Conservation (phyloP, 2,329 filamentous ascomycete genomes). For the Ilyonectria mors-panacis region DNA sequence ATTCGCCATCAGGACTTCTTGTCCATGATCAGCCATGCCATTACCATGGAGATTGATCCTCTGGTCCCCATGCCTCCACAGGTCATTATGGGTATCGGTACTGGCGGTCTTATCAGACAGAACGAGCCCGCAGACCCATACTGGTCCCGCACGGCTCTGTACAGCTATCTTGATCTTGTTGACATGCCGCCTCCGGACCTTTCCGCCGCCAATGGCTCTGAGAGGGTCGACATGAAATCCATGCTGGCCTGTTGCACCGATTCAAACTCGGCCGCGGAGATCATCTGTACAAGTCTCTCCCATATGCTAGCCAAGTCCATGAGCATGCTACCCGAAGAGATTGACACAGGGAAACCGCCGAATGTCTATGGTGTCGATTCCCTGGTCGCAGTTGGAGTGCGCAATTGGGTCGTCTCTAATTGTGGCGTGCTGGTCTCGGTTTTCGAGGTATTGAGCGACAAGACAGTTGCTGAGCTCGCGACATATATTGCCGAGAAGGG, state of each 20-base stretch:
- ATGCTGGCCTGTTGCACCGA: slow-evolving; percentile 51
- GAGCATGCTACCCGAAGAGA: slow-evolving; percentile 61
- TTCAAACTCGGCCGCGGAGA: slow-evolving; percentile 48
- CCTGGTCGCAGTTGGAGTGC: slow-evolving; percentile 65
- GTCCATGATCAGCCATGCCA: slow-evolving; percentile 62
- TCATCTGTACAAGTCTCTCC: slow-evolving; percentile 56
- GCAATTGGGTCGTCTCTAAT: slow-evolving; percentile 65
- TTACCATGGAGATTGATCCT: slow-evolving; percentile 54
- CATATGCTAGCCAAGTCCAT: slow-evolving; percentile 61
- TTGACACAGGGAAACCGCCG: slow-evolving; percentile 59
- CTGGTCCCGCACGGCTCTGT: slow-evolving; percentile 67
- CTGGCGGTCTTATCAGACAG: slow-evolving; percentile 67
- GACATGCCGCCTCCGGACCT: slow-evolving; percentile 58
- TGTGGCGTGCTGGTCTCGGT: slow-evolving; percentile 62
- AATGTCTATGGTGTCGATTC: slow-evolving; percentile 68
- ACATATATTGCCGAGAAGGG: slow-evolving; percentile 54
- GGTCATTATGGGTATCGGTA: slow-evolving; percentile 67
- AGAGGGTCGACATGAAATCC: slow-evolving; percentile 49
- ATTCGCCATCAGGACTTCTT: slow-evolving; percentile 66
- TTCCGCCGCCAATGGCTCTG: slow-evolving; percentile 31
- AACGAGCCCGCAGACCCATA: slow-evolving; percentile 68
- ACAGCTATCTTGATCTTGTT: slow-evolving; percentile 63
- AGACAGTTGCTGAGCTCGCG: slow-evolving; percentile 57
- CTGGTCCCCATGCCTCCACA: slow-evolving; percentile 59
- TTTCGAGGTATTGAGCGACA: slow-evolving; percentile 63